Base-by-base conservation (phyloP, 2,329 filamentous ascomycete genomes). In the Aspergillus oerlinghausenensis region DNA sequence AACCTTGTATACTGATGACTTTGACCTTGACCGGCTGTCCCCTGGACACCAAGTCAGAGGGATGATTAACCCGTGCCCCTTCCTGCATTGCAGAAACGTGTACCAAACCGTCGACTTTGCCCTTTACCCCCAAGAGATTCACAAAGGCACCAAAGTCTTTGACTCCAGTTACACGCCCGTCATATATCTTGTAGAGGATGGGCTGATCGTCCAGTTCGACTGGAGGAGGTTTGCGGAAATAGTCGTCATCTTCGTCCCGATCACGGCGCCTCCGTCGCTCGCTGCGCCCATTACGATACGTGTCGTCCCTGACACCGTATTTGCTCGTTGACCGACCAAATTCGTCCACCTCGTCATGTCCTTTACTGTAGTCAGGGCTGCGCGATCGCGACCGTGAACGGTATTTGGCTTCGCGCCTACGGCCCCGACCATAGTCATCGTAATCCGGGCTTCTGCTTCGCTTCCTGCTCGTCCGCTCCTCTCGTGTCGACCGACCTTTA, bases 111-210 rank as follows among this genome's bases (percentile, higher is more conserved):
- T 97, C 92, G 1, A 95, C 88, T 72, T 92, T 95, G 49, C 92
- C 93, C 65, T 82, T 86, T 1, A 99, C 88, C 19, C 92, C 89
- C 63, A 88, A 84, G n/a, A 99, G 73, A 64, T 95, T 96, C 56
- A 97, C 92, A 73, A 99, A 99, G 0, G 87, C 92, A 10, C 94
- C 94, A 75, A 97, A 99, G 60, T 97, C 91, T 67, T 97, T 97
- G 54, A 99, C 81, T 0, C 92, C 92, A 0, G 91, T 97, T 14
- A 97, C 90, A 67, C 88, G 87, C 1, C 94, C 94, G 60, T 91
- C 84, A 68, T 99, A 99, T 2, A 97, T 78, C 70, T 99, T 99
- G 79, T 87, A 87, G 6, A 95, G 75, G 35, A 92, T 79, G 0
- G 94, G 92, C 45, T 83, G 75, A 52, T 96, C 89, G 72, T 99